These are phyloP conservation scores for Starmera quercuum DNA, from an alignment of 805 yeast species.

Conservation along the genomic window DNA sequence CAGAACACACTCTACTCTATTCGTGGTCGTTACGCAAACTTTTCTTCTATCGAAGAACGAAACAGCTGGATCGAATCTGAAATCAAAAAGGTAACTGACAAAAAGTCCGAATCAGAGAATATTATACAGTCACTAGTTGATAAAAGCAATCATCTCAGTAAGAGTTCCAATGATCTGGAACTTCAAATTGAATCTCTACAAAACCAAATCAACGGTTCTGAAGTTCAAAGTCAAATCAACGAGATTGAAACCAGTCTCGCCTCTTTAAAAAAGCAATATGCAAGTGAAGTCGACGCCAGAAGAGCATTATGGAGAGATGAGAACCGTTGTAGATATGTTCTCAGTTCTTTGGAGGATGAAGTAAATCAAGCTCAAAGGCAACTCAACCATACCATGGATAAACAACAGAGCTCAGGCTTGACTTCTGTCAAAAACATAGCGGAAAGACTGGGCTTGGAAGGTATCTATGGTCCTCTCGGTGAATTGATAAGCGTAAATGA, in stretches of 20 bases:
- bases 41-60: slow-evolving; percentile 47
- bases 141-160: slow-evolving; percentile 8
- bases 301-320: slow-evolving; percentile 77
- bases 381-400: slow-evolving; percentile 68
- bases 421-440: slow-evolving; percentile 61
- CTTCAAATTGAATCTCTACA: slow-evolving; percentile 26
- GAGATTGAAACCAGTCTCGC: slow-evolving; percentile 22
- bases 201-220: slow-evolving; percentile 29
- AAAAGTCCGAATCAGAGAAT: slow-evolving; percentile 18
- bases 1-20: slow-evolving; percentile 62
- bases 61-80: slow-evolving; percentile 59
- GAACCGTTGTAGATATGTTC: slow-evolving; percentile 49
- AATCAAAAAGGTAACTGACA: slow-evolving; percentile 28
- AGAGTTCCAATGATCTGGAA: slow-evolving; percentile 17
- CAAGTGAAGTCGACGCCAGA: slow-evolving; percentile 52
- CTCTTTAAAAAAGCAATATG: slow-evolving; percentile 31
- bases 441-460: slow-evolving; percentile 44
- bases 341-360: slow-evolving; percentile 48
- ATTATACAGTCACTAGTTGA: slow-evolving; percentile 2
- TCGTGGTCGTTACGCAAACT: slow-evolving; percentile 60
- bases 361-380: slow-evolving; percentile 48
- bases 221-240: slow-evolving; percentile 23
- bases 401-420: slow-evolving; percentile 62
- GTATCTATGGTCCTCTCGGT: slow-evolving; percentile 80
- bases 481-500: slow-evolving; percentile 77